Evolutionary conservation across 306 rosid species (phyloP).

Genomic region (Amphicarpaea edgeworthii): DNA sequence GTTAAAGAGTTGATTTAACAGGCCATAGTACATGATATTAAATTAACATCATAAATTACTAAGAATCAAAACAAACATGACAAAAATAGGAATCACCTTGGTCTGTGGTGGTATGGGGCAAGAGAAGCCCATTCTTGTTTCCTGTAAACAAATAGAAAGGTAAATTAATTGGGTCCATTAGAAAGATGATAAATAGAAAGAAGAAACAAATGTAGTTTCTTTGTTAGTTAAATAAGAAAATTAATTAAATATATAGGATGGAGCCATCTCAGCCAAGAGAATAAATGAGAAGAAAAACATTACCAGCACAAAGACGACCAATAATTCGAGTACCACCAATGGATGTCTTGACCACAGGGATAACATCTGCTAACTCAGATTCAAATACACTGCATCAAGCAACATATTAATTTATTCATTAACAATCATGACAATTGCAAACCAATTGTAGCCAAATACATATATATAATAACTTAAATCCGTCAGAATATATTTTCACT

Average conservation of each 20-base stretch:
- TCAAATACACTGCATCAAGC: slow-evolving; percentile 68
- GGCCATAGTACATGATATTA: slow-evolving; percentile 25
- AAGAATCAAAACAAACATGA: slow-evolving; percentile 21
- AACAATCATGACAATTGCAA: slow-evolving; percentile 13
- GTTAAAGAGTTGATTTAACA: slow-evolving; percentile 18
- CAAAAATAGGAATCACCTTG: slow-evolving; percentile 63
- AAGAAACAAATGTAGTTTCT: background rate
- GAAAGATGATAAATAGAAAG: background rate
- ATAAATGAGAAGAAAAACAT: background rate
- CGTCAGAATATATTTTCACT: slow-evolving; percentile 8
- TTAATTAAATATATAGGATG: background rate
- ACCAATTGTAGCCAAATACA: slow-evolving; percentile 25
- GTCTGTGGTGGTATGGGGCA: slow-evolving; percentile 94
- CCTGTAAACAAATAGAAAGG: slow-evolving; percentile 56
- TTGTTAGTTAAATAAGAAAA: background rate
- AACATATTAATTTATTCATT: slow-evolving; percentile 27
- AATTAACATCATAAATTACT: background rate
- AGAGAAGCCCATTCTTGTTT: slow-evolving; percentile 93
- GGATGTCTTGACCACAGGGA: slow-evolving; percentile 92
- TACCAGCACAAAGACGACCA: slow-evolving; percentile 98
- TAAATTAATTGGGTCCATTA: slow-evolving; percentile 5
- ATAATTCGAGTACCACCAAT: slow-evolving; percentile 85
- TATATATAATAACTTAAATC: background rate
- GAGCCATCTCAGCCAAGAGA: slow-evolving; percentile 1
- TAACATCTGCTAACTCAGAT: slow-evolving; percentile 75